A percentile compares a stretch with the other conserved stretches of the same genome.
phyloP scores from a whole-genome alignment of 345 rosid species.

The Pistacia integerrima region DNA sequence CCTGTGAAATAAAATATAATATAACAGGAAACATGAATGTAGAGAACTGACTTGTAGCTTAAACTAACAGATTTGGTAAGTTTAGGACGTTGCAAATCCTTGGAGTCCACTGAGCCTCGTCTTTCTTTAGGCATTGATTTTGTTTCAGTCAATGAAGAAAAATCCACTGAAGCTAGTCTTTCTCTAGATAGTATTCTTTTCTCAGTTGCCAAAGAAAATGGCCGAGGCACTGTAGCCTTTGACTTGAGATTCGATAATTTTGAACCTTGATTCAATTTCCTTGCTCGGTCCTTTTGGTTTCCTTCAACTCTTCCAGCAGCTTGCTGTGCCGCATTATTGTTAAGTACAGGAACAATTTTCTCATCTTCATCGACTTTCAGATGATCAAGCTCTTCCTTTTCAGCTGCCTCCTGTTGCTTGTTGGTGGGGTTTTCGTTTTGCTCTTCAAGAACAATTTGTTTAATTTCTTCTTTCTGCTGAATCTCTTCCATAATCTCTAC shows the following conservation, averaged over 20 bases:
- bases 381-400: background rate
- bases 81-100: slow-evolving; percentile 13
- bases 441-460: background rate
- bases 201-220: slow-evolving; percentile 40
- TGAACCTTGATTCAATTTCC: slow-evolving; percentile 31
- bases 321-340: background rate
- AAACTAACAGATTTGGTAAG: slow-evolving; percentile 31
- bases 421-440: background rate
- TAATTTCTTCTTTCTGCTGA: background rate
- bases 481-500: slow-evolving; percentile 22
- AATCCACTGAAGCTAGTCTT: slow-evolving; percentile 16
- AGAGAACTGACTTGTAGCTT: slow-evolving; percentile 30
- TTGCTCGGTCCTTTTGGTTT: slow-evolving; percentile 1
- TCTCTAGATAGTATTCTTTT: slow-evolving; percentile 34
- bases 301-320: slow-evolving; percentile 9
- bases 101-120: slow-evolving; percentile 27
- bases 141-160: slow-evolving; percentile 21
- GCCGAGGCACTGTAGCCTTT: slow-evolving; percentile 40
- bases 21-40: background rate
- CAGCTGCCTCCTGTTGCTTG: background rate
- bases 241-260: slow-evolving; percentile 16
- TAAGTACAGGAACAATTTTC: background rate
- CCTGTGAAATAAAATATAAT: too few relatives aligned
- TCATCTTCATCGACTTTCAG: background rate
- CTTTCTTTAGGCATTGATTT: slow-evolving; percentile 12